Percentiles rank a stretch among this genome's conserved stretches.
These are phyloP conservation scores for Coffea humblotiana DNA, from an alignment of 305 asterid genomes.

Conservation along the genomic window DNA sequence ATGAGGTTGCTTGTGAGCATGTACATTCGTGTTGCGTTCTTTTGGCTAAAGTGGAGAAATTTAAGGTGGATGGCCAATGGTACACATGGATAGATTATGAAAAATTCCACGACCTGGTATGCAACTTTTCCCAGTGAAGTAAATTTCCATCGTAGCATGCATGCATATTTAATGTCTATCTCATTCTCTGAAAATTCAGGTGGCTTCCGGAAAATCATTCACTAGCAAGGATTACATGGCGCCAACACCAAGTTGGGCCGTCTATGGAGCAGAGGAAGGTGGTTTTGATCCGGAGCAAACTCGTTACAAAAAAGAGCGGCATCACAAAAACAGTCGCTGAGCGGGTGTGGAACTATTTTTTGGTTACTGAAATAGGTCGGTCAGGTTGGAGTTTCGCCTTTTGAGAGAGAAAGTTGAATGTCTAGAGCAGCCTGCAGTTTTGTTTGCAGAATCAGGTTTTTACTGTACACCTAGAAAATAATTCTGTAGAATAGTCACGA, in stretches of 20 bases:
- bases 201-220: constrained; percentile 64
- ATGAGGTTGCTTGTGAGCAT: constrained; percentile 94
- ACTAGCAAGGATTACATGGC: constrained; percentile 87
- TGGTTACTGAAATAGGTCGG: constrained; percentile 16
- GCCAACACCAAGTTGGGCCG: constrained; percentile 85
- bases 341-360: constrained; percentile 1
- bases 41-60: constrained; percentile 78
- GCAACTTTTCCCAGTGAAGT: constrained; percentile 19
- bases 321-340: constrained; percentile 54
- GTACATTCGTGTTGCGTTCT: constrained; percentile 94
- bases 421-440: constrained; percentile 4
- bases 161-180: not conserved
- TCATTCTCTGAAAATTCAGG: constrained; percentile 36
- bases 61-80: constrained; percentile 83
- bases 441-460: not conserved
- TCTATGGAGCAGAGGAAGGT: constrained; percentile 91
- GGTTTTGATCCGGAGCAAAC: constrained; percentile 89
- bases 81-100: constrained; percentile 92
- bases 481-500: not conserved
- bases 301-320: constrained; percentile 70
- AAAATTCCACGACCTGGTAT: constrained; percentile 87
- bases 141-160: not conserved
- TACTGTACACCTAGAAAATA: not conserved
- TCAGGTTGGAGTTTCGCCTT: constrained; percentile 4
- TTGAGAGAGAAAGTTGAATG: not conserved